Evolutionary conservation across 768 basidiomycete species (phyloP), one percentile per base, ranked within the genome.

Genomic region (Termitomyces titanicus): DNA sequence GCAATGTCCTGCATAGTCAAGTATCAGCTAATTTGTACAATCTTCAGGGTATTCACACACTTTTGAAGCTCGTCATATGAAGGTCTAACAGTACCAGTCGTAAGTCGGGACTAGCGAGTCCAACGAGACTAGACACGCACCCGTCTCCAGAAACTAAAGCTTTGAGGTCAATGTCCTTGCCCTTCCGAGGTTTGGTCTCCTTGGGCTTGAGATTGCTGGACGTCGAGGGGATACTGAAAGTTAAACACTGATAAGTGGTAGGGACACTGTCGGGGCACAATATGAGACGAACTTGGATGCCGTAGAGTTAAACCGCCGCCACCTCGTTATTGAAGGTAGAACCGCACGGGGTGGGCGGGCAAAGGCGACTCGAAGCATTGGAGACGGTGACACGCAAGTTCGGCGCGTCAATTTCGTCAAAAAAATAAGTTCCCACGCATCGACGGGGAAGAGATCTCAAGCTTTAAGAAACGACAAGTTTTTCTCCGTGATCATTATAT

Each of bases 281-380:
- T 20, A 43, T 11, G 48, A 29, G 35, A 56, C 56, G 37, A 27
- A 63, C 56, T 18, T 17, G 15, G 59, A 25, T 17, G 29, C 35
- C 17, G 34, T 53, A 11, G 56, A 52, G 13, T 54, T 61, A 1
- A 49, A 54, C 24, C 63, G 53, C 40, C 43, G 24, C 58, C 58
- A 58, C 15, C 63, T 58, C n/a, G 56, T 47, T 52, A 56, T 45
- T 55, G 58, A 54, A 47, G 61, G 47, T 11, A 59, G 25, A 10
- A 51, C 39, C 27, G 47, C 53, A 27, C 55, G 58, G 42, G 57
- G 54, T 13, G 57, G 57, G 13, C 60, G 54, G 37, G 62, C 52
- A 47, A 63, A 52, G 22, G 56, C 56, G 22, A 58, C 40, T 56
- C 61, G 57, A 37, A 63, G 48, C 61, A 63, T 63, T 37, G 46